Conservation (phyloP, 306 rosid genomes). For the Cucurbita maxima region DNA sequence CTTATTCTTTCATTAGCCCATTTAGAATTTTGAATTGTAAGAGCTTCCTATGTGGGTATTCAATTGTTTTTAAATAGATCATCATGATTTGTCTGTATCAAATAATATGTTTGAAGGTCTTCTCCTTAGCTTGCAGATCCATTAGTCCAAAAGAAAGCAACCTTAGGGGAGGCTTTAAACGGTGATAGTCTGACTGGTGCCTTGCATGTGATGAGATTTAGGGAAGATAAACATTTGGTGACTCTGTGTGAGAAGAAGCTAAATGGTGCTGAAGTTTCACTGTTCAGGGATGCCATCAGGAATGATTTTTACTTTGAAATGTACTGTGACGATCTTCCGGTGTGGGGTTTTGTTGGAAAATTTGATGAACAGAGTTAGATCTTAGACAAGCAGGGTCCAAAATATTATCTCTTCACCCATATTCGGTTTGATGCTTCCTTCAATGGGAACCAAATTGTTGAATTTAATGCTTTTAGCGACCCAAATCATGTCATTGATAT, state of each 20-base stretch:
- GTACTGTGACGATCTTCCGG: constrained; percentile 79
- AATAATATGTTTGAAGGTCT: neutral
- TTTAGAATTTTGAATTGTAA: neutral
- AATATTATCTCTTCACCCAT: constrained; percentile 51
- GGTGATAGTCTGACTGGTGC: constrained; percentile 66
- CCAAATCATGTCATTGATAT: constrained; percentile 52
- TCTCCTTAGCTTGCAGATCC: constrained; percentile 38
- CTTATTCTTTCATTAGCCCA: neutral
- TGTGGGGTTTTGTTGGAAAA: constrained; percentile 77
- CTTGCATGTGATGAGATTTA: constrained; percentile 46
- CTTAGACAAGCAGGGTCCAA: constrained; percentile 25
- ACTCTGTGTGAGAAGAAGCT: constrained; percentile 42
- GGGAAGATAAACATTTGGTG: constrained; percentile 27
- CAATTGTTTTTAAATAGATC: neutral
- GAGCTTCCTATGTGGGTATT: neutral
- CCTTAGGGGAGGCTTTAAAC: constrained; percentile 76
- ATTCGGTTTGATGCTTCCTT: constrained; percentile 55
- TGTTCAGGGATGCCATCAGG: constrained; percentile 44
- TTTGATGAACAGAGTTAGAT: constrained; percentile 41
- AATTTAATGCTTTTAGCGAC: constrained; percentile 57
- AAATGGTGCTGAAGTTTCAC: constrained; percentile 38
- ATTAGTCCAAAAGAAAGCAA: constrained; percentile 49
- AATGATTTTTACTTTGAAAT: constrained; percentile 75
- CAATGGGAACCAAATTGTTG: constrained; percentile 41
- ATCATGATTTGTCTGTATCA: neutral